phyloP scores from a whole-genome alignment of 106 monocot species.

The Platanthera zijinensis region DNA sequence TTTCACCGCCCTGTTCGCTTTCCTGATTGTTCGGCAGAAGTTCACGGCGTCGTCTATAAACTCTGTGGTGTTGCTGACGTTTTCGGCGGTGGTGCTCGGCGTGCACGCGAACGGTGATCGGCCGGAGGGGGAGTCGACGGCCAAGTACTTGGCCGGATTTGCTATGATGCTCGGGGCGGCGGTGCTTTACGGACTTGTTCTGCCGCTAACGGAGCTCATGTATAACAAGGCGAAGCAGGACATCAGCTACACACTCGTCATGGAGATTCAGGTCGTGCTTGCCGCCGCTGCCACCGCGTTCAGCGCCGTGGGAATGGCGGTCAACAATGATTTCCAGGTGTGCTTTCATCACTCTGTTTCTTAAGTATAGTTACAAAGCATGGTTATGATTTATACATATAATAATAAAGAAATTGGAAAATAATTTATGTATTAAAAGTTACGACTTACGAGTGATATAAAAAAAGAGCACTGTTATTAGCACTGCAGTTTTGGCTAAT shows the following conservation, averaged over 20 bases:
- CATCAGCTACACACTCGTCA: not conserved
- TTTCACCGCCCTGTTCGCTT: conserved; percentile 8
- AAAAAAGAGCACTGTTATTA: too few species aligned
- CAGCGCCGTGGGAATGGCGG: conserved; percentile 18
- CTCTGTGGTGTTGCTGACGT: conserved; percentile 1
- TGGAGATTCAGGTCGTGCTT: conserved; percentile 22
- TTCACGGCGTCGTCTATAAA: not conserved
- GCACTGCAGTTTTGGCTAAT: too few species aligned
- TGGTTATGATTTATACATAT: too few species aligned
- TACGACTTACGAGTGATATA: too few species aligned
- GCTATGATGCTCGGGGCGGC: conserved; percentile 11
- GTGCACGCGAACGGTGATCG: not conserved
- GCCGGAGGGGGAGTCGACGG: not conserved
- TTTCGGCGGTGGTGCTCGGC: conserved; percentile 1
- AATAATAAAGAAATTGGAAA: too few species aligned
- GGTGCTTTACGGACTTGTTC: conserved; percentile 13
- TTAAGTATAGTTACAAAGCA: too few species aligned
- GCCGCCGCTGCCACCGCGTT: conserved; percentile 18
- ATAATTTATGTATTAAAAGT: too few species aligned
- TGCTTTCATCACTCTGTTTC: not conserved
- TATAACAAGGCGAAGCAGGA: conserved; percentile 10
- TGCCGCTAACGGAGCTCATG: conserved; percentile 26
- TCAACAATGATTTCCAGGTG: conserved; percentile 30
- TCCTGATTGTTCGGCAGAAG: not conserved
- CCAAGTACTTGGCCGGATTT: conserved; percentile 17